phyloP scores from a whole-genome alignment of 139 green algal species.

The Chlorella vulgaris region DNA sequence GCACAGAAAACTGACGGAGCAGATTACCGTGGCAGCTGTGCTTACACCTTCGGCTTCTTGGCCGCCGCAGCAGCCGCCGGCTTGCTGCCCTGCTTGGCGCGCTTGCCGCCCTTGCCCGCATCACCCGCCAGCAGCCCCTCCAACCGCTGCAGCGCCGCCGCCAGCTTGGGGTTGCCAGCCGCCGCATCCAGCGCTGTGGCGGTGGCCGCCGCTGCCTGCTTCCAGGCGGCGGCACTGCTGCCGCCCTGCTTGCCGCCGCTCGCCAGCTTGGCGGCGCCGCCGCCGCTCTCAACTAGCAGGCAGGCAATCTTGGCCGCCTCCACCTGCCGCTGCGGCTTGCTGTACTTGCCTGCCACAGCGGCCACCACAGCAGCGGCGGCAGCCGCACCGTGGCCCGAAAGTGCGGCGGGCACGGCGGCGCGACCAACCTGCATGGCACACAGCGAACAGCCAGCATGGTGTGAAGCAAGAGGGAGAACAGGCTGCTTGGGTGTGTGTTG shows the following conservation, averaged over 20 bases:
- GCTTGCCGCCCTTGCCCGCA: background rate
- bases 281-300: constrained; percentile 33
- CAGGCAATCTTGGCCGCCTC: constrained; percentile 24
- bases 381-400: background rate
- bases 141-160: constrained; percentile 11
- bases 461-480: background rate
- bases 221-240: background rate
- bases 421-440: background rate
- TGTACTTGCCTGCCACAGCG: background rate
- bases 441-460: background rate
- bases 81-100: background rate
- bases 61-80: background rate
- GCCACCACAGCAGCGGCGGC: background rate
- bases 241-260: background rate
- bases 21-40: no score
- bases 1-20: no score
- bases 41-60: background rate
- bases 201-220: background rate
- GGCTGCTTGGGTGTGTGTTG: background rate
- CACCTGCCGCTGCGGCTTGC: constrained; percentile 32
- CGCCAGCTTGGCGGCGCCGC: background rate
- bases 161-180: constrained; percentile 8
- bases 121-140: background rate
- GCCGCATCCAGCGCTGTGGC: background rate
- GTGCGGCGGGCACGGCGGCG: background rate